Evolutionary conservation across 192 early-diverging fungal species (phyloP).

Genomic region (Umbelopsis sp.): DNA sequence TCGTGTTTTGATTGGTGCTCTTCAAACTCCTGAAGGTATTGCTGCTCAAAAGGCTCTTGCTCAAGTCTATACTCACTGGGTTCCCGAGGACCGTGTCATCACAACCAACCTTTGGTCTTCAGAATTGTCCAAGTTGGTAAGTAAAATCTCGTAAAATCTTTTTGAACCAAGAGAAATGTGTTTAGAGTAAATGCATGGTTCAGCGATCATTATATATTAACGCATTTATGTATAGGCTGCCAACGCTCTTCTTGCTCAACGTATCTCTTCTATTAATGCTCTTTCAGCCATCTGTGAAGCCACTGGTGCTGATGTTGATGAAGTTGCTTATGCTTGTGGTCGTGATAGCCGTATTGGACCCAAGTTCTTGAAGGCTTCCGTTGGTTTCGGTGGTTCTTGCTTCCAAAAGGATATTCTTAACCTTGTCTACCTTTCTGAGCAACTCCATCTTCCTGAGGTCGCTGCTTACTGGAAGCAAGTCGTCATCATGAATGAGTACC

Average conservation of each 20-base stretch:
- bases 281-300: conserved; percentile 92
- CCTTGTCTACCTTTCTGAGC: conserved; percentile 85
- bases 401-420: conserved; percentile 96
- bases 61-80: conserved; percentile 86
- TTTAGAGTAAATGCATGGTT: not conserved
- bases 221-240: conserved; percentile 61
- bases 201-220: not conserved
- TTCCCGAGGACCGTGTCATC: conserved; percentile 81
- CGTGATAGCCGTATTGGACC: conserved; percentile 84
- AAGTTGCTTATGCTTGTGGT: conserved; percentile 90
- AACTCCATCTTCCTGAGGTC: conserved; percentile 84
- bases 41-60: conserved; percentile 78
- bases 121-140: conserved; percentile 87
- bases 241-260: conserved; percentile 92
- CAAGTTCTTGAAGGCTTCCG: conserved; percentile 87
- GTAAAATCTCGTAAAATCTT: conserved; percentile 9
- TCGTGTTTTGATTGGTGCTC: conserved; percentile 87
- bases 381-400: conserved; percentile 95
- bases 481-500: conserved; percentile 90
- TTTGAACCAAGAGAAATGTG: not conserved
- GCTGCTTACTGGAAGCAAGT: conserved; percentile 94
- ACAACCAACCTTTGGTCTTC: conserved; percentile 95
- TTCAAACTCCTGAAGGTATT: conserved; percentile 68
- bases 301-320: conserved; percentile 86
- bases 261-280: conserved; percentile 91